phyloP scores from a whole-genome alignment of 108 stramenopile species.

The Nitzschia sp. region DNA sequence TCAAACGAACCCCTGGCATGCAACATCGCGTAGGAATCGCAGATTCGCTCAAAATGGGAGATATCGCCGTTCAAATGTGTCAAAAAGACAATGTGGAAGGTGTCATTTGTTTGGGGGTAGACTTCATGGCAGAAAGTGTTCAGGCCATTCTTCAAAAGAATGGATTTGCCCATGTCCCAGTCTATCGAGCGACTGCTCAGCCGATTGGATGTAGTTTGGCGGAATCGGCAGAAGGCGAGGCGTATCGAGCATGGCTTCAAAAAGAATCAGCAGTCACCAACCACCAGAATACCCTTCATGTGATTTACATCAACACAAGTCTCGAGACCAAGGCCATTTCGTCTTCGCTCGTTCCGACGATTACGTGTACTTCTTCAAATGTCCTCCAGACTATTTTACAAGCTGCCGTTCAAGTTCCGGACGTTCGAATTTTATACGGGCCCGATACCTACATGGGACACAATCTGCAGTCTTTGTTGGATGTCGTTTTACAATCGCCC shows the following conservation, averaged over 20 bases:
- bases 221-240: slow-evolving; percentile 84
- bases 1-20: slow-evolving; percentile 42
- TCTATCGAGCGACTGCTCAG: slow-evolving; percentile 75
- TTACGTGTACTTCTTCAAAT: slow-evolving; percentile 93
- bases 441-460: slow-evolving; percentile 97
- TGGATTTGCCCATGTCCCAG: slow-evolving; percentile 75
- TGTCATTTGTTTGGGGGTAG: slow-evolving; percentile 91
- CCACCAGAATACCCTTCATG: slow-evolving; percentile 75
- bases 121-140: slow-evolving; percentile 95
- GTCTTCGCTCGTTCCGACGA: slow-evolving; percentile 84
- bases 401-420: slow-evolving; percentile 78
- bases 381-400: slow-evolving; percentile 91
- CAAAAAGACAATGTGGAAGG: slow-evolving; percentile 37
- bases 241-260: slow-evolving; percentile 84
- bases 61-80: slow-evolving; percentile 90
- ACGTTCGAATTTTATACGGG: slow-evolving; percentile 84
- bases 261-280: slow-evolving; percentile 15
- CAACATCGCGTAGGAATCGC: slow-evolving; percentile 77
- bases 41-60: slow-evolving; percentile 95
- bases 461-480: slow-evolving; percentile 80
- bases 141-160: slow-evolving; percentile 80
- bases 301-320: slow-evolving; percentile 96
- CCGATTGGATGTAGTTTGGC: slow-evolving; percentile 91
- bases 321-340: slow-evolving; percentile 90
- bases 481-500: slow-evolving; percentile 38